Evolutionary conservation across 1,284 basidiomycete genomes (phyloP), one percentile per base, ranked within the genome.

Genomic region (Cutaneotrichosporon dermatis): DNA sequence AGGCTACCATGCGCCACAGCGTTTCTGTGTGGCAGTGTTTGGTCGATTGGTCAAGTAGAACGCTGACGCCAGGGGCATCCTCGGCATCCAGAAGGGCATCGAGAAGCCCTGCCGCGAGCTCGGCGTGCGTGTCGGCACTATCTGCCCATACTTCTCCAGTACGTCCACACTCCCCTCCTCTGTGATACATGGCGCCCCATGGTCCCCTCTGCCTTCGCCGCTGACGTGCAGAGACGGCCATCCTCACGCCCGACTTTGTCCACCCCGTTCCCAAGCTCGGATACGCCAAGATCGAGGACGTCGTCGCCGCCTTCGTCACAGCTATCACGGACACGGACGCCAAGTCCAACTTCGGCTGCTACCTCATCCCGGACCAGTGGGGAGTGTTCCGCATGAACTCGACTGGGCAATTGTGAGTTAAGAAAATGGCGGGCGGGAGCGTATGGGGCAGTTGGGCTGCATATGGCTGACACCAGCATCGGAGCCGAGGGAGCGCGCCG

Each of bases 141-240:
- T 64, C 16, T 64, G 62, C 51, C 62, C 62, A 3, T 64, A 61
- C 59, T 64, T 64, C 42, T 57, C 62, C 13, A 63, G 61, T 63
- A 39, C 36, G 61, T 63, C 15, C 2, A 13, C 8, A 8, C 3
- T 3, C 25, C 25, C 25, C 25, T 25, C 25, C 25, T 25, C 25
- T 25, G 25, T 25, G 25, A 25, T 25, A 25, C 43, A n/a, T 13
- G 15, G 5, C 7, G 50, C 4, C 13, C n/a, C 35, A 12, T 25
- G 25, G 25, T 25, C 25, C 25, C 25, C 25, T 25, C 25, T 25
- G 25, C 25, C 25, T 25, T 25, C 25, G 25, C 25, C 25, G 25
- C 25, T 51, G 37, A 58, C 43, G 0, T 0, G 3, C 51, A 63
- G 61, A 63, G 39, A 64, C 62, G 25, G 52, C 48, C 46, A 64